Evolutionary conservation across 2,329 filamentous ascomycete genomes (phyloP).

Genomic region (Juglanconis juglandina): DNA sequence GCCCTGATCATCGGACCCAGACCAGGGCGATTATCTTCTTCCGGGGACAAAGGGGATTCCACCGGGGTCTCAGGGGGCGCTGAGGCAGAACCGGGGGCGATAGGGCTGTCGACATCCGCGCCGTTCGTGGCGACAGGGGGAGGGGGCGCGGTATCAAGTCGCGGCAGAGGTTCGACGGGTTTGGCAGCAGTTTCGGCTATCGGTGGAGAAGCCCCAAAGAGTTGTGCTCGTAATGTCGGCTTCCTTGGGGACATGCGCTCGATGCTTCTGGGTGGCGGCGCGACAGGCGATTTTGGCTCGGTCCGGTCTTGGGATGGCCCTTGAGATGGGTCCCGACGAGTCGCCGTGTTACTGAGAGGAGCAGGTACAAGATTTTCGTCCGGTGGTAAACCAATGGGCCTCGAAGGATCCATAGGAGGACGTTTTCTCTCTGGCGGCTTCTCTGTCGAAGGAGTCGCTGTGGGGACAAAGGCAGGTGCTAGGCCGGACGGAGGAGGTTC

Average conservation of each 20-base stretch:
- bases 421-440: conserved; percentile 59
- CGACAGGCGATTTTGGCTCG: conserved; percentile 15
- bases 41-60: conserved; percentile 28
- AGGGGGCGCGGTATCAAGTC: conserved; percentile 10
- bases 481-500: conserved; percentile 22
- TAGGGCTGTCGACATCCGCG: conserved; percentile 7
- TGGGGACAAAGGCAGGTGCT: conserved; percentile 18
- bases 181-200: conserved; percentile 31
- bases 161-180: conserved; percentile 6
- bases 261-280: conserved; percentile 48
- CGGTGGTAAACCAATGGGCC: conserved; percentile 41
- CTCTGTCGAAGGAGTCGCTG: conserved; percentile 5
- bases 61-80: conserved; percentile 22
- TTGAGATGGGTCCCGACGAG: conserved; percentile 37
- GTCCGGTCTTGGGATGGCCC: conserved; percentile 4
- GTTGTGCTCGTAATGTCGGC: conserved; percentile 33
- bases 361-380: conserved; percentile 57
- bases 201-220: conserved; percentile 29
- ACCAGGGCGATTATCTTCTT: conserved; percentile 60
- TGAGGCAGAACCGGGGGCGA: conserved; percentile 21
- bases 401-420: conserved; percentile 62
- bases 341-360: conserved; percentile 51
- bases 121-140: conserved; percentile 12
- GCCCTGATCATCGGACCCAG: conserved; percentile 88
- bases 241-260: conserved; percentile 47